A percentile compares a stretch with the other conserved stretches of the same genome.
Evolutionary conservation across 1,139 yeast genomes (phyloP).

Genomic region (Zygoascus hellenicus): DNA sequence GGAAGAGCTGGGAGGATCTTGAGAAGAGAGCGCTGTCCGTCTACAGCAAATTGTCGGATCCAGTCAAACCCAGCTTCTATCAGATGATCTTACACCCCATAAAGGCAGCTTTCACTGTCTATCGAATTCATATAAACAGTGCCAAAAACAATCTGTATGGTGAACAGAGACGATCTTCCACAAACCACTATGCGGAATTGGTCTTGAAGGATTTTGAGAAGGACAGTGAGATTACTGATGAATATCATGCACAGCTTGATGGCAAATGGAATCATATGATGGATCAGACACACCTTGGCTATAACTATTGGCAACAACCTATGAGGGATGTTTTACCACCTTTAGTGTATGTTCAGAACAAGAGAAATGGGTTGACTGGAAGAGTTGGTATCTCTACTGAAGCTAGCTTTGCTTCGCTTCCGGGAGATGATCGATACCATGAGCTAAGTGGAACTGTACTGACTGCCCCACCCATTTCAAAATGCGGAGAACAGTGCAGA

Average conservation of each 20-base stretch:
- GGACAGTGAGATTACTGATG: constrained; percentile 15
- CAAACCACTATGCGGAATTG: constrained; percentile 14
- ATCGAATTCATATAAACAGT: constrained; percentile 16
- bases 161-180: constrained; percentile 16
- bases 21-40: constrained; percentile 13
- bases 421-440: constrained; percentile 19
- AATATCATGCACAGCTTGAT: constrained; percentile 12
- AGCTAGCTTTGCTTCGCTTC: constrained; percentile 17
- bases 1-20: constrained; percentile 14
- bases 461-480: constrained; percentile 14
- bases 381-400: constrained; percentile 16
- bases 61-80: constrained; percentile 14
- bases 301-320: constrained; percentile 21
- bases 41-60: constrained; percentile 11
- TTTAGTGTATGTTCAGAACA: constrained; percentile 14
- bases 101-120: constrained; percentile 16
- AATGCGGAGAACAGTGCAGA: constrained; percentile 12
- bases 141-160: constrained; percentile 17
- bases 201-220: constrained; percentile 15
- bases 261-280: constrained; percentile 23
- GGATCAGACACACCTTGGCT: constrained; percentile 21
- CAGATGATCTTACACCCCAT: constrained; percentile 20
- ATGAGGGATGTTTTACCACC: constrained; percentile 20
- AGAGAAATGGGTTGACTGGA: constrained; percentile 13
- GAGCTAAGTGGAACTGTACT: constrained; percentile 14